phyloP scores from a whole-genome alignment of 805 yeast species.

The Yamadazyma takamatsuzukensis region DNA sequence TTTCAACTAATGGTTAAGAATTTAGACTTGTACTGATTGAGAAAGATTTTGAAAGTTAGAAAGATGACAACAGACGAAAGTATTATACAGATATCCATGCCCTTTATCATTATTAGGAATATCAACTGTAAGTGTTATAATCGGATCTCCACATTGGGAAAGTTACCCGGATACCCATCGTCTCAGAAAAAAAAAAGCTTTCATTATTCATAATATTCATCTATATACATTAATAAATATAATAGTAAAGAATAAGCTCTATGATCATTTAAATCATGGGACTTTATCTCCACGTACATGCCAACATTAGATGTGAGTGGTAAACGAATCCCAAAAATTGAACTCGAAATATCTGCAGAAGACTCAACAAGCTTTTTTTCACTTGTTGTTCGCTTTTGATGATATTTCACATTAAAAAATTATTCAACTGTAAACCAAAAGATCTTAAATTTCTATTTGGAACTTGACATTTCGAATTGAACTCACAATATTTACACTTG shows the following conservation, averaged over 20 bases:
- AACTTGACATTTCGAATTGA: slow-evolving; percentile 24
- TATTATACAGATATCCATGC: too few species aligned
- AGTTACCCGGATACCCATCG: not conserved
- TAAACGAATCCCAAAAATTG: slow-evolving; percentile 39
- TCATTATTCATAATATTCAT: not conserved
- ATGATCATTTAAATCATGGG: slow-evolving; percentile 6
- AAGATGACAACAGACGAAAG: too few species aligned
- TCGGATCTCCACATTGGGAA: not conserved
- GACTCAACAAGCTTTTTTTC: slow-evolving; percentile 13
- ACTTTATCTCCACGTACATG: slow-evolving; percentile 36
- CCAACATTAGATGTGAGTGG: slow-evolving; percentile 31
- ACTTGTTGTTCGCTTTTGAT: slow-evolving; percentile 21
- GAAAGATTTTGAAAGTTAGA: too few species aligned
- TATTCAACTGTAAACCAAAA: slow-evolving; percentile 7
- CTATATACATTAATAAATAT: slow-evolving; percentile 8
- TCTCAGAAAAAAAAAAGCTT: not conserved
- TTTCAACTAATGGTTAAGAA: slow-evolving; percentile 18
- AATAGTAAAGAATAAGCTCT: too few species aligned
- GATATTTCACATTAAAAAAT: slow-evolving; percentile 19
- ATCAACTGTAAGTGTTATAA: not conserved
- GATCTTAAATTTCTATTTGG: slow-evolving; percentile 15
- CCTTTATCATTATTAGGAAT: too few species aligned
- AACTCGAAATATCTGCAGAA: slow-evolving; percentile 24
- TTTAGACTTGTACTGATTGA: too few species aligned
- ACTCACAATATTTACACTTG: slow-evolving; percentile 57